Conservation (phyloP, 495 filamentous ascomycete genomes). For the Penicillium crystallinum region DNA sequence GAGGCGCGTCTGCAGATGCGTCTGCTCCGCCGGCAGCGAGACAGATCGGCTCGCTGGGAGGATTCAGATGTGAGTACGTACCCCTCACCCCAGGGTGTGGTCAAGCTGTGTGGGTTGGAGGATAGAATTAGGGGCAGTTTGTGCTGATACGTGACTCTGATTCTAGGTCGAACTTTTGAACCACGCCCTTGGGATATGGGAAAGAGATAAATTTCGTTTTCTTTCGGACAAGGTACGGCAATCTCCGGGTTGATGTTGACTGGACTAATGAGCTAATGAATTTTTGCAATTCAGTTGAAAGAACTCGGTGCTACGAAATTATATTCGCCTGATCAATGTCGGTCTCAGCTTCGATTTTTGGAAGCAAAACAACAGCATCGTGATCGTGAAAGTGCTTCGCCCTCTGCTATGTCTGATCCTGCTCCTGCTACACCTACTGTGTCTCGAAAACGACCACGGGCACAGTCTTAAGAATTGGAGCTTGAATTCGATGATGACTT, state of each 20-base stretch:
- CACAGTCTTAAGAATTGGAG: conserved; percentile 2
- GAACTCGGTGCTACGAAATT: conserved; percentile 30
- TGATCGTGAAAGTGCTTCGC: conserved; percentile 14
- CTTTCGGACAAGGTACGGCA: conserved; percentile 46
- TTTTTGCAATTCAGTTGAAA: conserved; percentile 26
- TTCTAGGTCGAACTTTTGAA: conserved; percentile 43
- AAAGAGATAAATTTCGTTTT: conserved; percentile 45
- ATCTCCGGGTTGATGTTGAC: not conserved
- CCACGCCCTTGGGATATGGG: conserved; percentile 44
- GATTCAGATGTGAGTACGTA: conserved; percentile 59
- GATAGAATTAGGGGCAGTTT: not conserved
- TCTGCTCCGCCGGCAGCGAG: conserved; percentile 59
- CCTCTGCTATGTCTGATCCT: conserved; percentile 26
- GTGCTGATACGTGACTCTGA: not conserved
- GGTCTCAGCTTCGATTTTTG: conserved; percentile 30
- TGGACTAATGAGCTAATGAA: not conserved
- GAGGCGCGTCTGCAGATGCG: conserved; percentile 73
- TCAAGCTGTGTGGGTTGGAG: conserved; percentile 7
- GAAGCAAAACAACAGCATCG: conserved; percentile 19
- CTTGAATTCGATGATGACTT: not conserved
- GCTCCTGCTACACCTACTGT: conserved; percentile 6
- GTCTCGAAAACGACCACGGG: conserved; percentile 18
- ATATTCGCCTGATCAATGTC: conserved; percentile 36
- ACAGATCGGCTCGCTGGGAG: conserved; percentile 58
- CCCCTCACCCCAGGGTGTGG: not conserved